Conservation (phyloP, 2,329 filamentous ascomycete genomes). For the Thielaviopsis cerberus region DNA sequence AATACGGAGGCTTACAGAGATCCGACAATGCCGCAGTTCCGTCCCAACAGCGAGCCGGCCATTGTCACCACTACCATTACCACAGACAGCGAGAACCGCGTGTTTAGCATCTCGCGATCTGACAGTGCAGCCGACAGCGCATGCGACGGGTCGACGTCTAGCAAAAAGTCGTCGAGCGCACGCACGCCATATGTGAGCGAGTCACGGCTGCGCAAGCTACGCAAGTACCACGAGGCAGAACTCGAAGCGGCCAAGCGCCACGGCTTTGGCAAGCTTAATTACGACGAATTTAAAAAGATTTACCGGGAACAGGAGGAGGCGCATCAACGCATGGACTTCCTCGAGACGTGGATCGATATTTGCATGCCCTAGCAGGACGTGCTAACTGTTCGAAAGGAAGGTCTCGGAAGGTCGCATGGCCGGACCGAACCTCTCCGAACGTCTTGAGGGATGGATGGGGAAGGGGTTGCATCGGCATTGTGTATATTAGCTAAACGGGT, state of each 20-base stretch:
- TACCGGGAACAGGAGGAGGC: constrained; percentile 49
- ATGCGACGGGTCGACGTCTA: neutral
- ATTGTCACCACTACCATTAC: neutral
- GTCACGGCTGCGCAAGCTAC: constrained; percentile 28
- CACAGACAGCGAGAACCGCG: neutral
- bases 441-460: neutral
- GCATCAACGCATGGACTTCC: constrained; percentile 52
- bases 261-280: constrained; percentile 63
- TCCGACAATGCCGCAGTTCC: constrained; percentile 50
- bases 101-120: constrained; percentile 12
- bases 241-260: constrained; percentile 49
- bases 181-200: neutral
- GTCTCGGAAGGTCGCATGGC: neutral
- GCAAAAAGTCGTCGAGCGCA: neutral
- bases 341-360: constrained; percentile 81
- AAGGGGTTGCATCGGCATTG: neutral
- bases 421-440: neutral
- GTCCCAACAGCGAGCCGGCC: constrained; percentile 30
- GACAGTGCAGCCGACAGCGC: neutral
- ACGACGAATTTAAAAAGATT: constrained; percentile 59
- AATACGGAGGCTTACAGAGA: constrained; percentile 24
- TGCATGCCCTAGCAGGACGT: constrained; percentile 36
- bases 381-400: neutral
- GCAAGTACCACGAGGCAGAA: constrained; percentile 44
- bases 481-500: neutral